Percentiles rank a stretch among this genome's conserved stretches.
These are phyloP conservation scores for Cavenderia fasciculata DNA, from an alignment of 78 protist species.

Conservation along the genomic window DNA sequence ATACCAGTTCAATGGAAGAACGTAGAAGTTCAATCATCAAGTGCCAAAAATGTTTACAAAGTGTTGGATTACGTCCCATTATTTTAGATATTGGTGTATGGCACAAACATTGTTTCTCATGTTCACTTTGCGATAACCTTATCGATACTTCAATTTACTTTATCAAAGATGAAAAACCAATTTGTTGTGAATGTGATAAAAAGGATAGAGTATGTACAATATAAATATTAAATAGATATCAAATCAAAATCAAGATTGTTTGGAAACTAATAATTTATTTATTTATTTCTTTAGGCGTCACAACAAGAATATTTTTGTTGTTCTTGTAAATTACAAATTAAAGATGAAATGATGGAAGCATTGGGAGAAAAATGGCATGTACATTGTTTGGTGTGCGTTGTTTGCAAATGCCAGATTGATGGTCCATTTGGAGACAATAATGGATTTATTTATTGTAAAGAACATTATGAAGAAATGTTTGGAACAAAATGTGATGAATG, in stretches of 20 bases:
- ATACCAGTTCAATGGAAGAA: too few species aligned
- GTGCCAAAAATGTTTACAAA: neutral
- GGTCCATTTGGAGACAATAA: constrained; percentile 72
- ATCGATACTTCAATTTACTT: constrained; percentile 28
- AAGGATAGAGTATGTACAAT: neutral
- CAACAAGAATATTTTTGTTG: constrained; percentile 17
- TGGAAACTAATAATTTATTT: too few species aligned
- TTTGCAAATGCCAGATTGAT: constrained; percentile 17
- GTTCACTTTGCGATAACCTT: constrained; percentile 17
- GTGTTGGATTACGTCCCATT: constrained; percentile 42
- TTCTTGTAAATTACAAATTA: constrained; percentile 32
- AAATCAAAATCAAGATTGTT: too few species aligned
- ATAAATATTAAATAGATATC: neutral
- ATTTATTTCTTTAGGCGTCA: too few species aligned
- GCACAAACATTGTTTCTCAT: constrained; percentile 42
- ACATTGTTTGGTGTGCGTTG: constrained; percentile 19
- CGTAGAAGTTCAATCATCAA: neutral
- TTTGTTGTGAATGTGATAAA: constrained; percentile 54
- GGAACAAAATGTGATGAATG: constrained; percentile 23
- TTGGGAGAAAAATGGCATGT: constrained; percentile 69
- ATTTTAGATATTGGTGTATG: constrained; percentile 51
- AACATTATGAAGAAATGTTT: constrained; percentile 47
- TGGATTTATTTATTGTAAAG: constrained; percentile 64
- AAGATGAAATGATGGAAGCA: constrained; percentile 74
- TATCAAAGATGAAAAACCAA: constrained; percentile 14